Evolutionary conservation across 345 rosid species (phyloP), one percentile per base, ranked within the genome.

Genomic region (Gynandropsis gynandra): DNA sequence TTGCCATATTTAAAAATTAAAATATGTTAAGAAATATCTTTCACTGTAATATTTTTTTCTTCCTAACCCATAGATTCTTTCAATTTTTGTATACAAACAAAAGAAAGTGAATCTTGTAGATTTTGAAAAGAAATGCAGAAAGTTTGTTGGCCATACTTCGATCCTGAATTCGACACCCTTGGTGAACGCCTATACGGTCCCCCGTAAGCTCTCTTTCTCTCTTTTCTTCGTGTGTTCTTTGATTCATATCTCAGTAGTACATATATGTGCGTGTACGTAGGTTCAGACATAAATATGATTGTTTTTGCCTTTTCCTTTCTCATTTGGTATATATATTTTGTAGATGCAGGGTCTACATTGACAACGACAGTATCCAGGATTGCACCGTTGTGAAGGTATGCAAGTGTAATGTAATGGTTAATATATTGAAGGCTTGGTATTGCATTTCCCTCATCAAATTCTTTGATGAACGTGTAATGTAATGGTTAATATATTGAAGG

Each of bases 71-170:
- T n/a, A n/a, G n/a, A n/a, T 37, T 13, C n/a, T 37, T 37, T 3
- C 41, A 10, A 10, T 37, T 37, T 37, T 37, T 37, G 4, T 37
- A 37, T 3, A 37, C n/a, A 37, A 37, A 13, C 11, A 37, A 37
- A 2, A 37, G 15, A 8, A 37, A 13, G 15, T 8, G 11, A 10
- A 37, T 10, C 41, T 10, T 10, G 11, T 37, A 1, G 41, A 10
- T 37, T 37, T 37, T 13, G 18, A 44, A 38, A 2, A 54, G 20
- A 61, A 13, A 85, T 80, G 89, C 72, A 72, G 66, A 70, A 77
- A 44, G 80, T 82, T 56, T 67, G 79, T 14, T 75, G 72, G 88
- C 92, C 95, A 37, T 82, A 86, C 74, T 86, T 80, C 36, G 95
- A 86, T 74, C 95, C 95, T 8, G 90, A 86, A 36, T 86, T 78